phyloP scores from a whole-genome alignment of 1,284 basidiomycete genomes.

The Heliocybe sulcata region DNA sequence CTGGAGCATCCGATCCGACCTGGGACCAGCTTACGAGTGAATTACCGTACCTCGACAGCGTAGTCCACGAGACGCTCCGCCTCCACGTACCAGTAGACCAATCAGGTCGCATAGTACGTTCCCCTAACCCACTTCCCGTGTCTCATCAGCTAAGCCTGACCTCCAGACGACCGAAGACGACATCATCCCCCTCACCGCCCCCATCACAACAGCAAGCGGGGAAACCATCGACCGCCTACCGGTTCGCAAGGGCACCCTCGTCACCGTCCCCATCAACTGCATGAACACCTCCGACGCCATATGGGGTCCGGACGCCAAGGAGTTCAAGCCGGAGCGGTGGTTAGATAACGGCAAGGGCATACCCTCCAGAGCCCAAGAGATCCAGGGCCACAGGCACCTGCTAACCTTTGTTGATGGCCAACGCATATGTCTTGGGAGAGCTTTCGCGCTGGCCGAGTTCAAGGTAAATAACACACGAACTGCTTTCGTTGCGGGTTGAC shows the following conservation, averaged over 20 bases:
- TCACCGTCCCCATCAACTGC: slow-evolving; percentile 30
- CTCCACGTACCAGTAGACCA: slow-evolving; percentile 16
- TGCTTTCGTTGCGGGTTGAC: not conserved
- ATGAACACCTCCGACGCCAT: slow-evolving; percentile 41
- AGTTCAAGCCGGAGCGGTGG: slow-evolving; percentile 22
- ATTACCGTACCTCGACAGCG: slow-evolving; percentile 27
- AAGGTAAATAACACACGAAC: slow-evolving; percentile 27
- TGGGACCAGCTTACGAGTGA: slow-evolving; percentile 24
- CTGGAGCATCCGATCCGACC: slow-evolving; percentile 20
- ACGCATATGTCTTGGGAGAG: slow-evolving; percentile 32
- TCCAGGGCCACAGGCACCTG: slow-evolving; percentile 32
- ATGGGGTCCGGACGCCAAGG: slow-evolving; percentile 31
- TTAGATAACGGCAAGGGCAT: slow-evolving; percentile 12
- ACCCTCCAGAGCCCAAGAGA: slow-evolving; percentile 23
- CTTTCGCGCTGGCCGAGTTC: slow-evolving; percentile 34
- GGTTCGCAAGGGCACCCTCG: slow-evolving; percentile 35
- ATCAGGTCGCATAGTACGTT: slow-evolving; percentile 13
- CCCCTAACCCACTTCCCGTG: not conserved
- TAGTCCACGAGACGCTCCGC: slow-evolving; percentile 21
- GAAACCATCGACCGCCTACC: slow-evolving; percentile 29
- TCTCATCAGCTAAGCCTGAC: not conserved
- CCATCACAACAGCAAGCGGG: slow-evolving; percentile 30
- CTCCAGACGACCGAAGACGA: slow-evolving; percentile 28
- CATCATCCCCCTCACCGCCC: slow-evolving; percentile 40
- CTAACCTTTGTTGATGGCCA: slow-evolving; percentile 34